Evolutionary conservation across 2,329 filamentous ascomycete genomes (phyloP).

Genomic region (Ascochyta fabae): DNA sequence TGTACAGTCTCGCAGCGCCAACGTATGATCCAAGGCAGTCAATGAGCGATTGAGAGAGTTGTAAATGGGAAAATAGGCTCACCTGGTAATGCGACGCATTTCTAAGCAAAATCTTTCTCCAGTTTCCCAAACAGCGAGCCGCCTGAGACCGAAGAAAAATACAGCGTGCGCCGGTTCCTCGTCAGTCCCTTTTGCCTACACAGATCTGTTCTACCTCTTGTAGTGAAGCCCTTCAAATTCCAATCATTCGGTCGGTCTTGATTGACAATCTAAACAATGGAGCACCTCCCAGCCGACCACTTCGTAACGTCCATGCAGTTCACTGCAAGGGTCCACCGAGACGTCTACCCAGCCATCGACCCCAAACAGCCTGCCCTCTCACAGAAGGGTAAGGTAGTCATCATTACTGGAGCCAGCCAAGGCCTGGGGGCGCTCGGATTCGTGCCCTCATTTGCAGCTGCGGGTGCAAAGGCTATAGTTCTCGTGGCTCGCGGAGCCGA

Average conservation of each 20-base stretch:
- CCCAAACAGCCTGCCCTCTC: slow-evolving; percentile 41
- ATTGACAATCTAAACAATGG: slow-evolving; percentile 5
- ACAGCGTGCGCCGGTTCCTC: not conserved
- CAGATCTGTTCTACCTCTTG: too few relatives aligned
- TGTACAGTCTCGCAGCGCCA: not conserved
- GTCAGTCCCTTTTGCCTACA: too few relatives aligned
- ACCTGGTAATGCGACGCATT: not conserved
- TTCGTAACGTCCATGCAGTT: slow-evolving; percentile 25
- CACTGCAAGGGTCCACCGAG: slow-evolving; percentile 35
- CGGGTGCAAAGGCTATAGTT: slow-evolving; percentile 45
- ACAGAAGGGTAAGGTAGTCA: slow-evolving; percentile 47
- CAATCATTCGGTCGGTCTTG: too few relatives aligned
- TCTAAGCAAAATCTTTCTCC: not conserved
- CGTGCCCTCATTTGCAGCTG: slow-evolving; percentile 47
- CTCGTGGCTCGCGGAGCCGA: slow-evolving; percentile 40
- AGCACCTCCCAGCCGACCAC: slow-evolving; percentile 25
- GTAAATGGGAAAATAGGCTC: not conserved
- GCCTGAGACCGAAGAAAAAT: not conserved
- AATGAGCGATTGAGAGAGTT: not conserved
- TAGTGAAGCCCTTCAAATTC: too few relatives aligned
- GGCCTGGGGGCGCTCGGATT: slow-evolving; percentile 48
- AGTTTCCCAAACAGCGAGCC: not conserved
- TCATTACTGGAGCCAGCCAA: slow-evolving; percentile 53
- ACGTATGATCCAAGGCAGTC: not conserved
- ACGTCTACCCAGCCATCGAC: slow-evolving; percentile 51